Percentiles rank a stretch among this genome's conserved stretches.
Conservation (phyloP, 2,329 filamentous ascomycete species). For the Diaporthe longicolla region DNA sequence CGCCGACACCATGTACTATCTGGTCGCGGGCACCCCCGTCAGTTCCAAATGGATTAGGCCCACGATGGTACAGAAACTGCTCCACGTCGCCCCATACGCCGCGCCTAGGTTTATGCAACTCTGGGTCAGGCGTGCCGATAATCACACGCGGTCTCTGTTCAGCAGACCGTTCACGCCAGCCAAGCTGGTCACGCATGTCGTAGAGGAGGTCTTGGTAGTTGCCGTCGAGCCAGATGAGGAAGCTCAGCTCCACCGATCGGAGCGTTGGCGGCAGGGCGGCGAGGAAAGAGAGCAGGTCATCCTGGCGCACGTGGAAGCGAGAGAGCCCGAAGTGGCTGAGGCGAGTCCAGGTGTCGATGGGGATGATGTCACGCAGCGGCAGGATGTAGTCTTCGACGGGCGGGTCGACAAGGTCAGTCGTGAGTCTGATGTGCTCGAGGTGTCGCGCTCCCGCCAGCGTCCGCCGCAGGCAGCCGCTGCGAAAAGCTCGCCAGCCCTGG, state of each 20-base stretch:
- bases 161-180: neutral
- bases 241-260: conserved; percentile 49
- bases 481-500: conserved; percentile 38
- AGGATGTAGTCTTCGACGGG: neutral
- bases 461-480: conserved; percentile 43
- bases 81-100: neutral
- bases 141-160: neutral
- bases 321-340: conserved; percentile 50
- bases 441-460: conserved; percentile 43
- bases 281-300: conserved; percentile 48
- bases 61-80: conserved; percentile 10
- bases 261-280: conserved; percentile 45
- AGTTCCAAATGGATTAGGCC: neutral
- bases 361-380: conserved; percentile 49
- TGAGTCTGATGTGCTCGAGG: conserved; percentile 47
- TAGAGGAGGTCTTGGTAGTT: conserved; percentile 7
- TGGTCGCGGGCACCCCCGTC: neutral
- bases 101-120: neutral
- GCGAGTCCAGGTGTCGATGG: conserved; percentile 45
- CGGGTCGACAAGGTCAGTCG: conserved; percentile 33
- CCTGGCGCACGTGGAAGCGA: conserved; percentile 45
- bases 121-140: neutral
- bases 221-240: conserved; percentile 43
- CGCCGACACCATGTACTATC: neutral
- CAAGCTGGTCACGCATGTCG: conserved; percentile 21